Percentiles rank a stretch among this genome's conserved stretches.
Evolutionary conservation across 2,329 filamentous ascomycete genomes (phyloP).

Genomic region (Paecilomyces dactylethromorphus): DNA sequence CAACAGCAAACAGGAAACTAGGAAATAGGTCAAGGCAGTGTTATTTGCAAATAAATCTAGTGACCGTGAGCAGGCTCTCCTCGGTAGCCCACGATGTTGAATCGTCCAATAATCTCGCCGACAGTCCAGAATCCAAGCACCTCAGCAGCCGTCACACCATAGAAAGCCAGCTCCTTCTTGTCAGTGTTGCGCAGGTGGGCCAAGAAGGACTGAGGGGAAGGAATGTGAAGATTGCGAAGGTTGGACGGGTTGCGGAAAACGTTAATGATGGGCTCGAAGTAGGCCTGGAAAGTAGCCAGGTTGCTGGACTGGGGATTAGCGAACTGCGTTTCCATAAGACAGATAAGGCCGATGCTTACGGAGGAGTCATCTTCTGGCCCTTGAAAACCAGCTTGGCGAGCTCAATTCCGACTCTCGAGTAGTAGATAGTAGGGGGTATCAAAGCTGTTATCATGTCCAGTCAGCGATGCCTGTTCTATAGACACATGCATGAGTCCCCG

Average conservation of each 20-base stretch:
- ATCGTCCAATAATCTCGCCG: slow-evolving; percentile 90
- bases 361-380: slow-evolving; percentile 85
- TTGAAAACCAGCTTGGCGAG: slow-evolving; percentile 80
- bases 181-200: slow-evolving; percentile 62
- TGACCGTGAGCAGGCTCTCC: slow-evolving; percentile 50
- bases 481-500: background rate
- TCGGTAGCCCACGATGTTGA: slow-evolving; percentile 92
- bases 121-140: slow-evolving; percentile 95
- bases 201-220: slow-evolving; percentile 50
- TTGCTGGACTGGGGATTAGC: slow-evolving; percentile 47
- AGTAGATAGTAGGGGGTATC: slow-evolving; percentile 83
- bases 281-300: slow-evolving; percentile 74
- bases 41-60: slow-evolving; percentile 19
- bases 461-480: background rate
- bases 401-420: slow-evolving; percentile 82
- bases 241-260: slow-evolving; percentile 64
- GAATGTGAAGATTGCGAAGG: slow-evolving; percentile 48
- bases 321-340: slow-evolving; percentile 7
- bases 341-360: slow-evolving; percentile 58
- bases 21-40: slow-evolving; percentile 17
- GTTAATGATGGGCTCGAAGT: slow-evolving; percentile 71
- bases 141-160: slow-evolving; percentile 76
- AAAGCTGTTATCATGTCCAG: slow-evolving; percentile 53
- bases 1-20: slow-evolving; percentile 26
- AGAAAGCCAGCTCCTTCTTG: slow-evolving; percentile 62